Base-by-base conservation (phyloP, 1,284 basidiomycete genomes). In the Ceratobasidium sp. region DNA sequence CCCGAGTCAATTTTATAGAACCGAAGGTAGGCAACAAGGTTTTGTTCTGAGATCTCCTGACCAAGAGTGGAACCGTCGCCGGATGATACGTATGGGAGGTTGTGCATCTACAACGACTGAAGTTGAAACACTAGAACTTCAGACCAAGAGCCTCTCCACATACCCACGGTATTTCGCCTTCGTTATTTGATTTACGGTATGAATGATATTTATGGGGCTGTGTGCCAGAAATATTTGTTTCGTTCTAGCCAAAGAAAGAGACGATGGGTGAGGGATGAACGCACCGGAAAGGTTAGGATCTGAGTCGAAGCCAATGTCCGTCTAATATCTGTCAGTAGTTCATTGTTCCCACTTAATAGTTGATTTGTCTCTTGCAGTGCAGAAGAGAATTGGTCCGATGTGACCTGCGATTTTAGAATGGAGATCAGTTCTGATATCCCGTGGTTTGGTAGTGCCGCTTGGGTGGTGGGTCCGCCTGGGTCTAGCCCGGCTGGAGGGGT, bases 1-100 rank as follows among this genome's bases (percentile, higher is more conserved):
- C 25, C 47, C 4, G n/a, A 21, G 9, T 29, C 59, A 8, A 62
- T 36, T 23, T 33, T 36, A 21, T 62, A 62, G 23, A 50, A 62
- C 29, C 19, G n/a, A n/a, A 62, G 59, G 25, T 62, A 52, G 2
- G 29, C 39, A 11, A 47, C 47, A 8, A 62, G 4, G 36, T 33
- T 11, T 21, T 25, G 8, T n/a, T 23, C 47, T 47, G 44, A 19
- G 11, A 47, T 11, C 11, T n/a, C 33, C 33, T 36, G 33, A 11
- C 5, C 4, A 11, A 36, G n/a, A n/a, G 33, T 36, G 4, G 33
- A 36, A n/a, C n/a, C n/a, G 11, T 4, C 4, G 33, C 11, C 33
- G 5, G 11, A 36, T 5, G 33, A 4, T 36, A 36, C 11, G 33
- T 11, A 4, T 5, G 5, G 33, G 33, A 36, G 33, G 4, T 36